Base-by-base conservation (phyloP, 345 rosid species). In the Linum tenue region DNA sequence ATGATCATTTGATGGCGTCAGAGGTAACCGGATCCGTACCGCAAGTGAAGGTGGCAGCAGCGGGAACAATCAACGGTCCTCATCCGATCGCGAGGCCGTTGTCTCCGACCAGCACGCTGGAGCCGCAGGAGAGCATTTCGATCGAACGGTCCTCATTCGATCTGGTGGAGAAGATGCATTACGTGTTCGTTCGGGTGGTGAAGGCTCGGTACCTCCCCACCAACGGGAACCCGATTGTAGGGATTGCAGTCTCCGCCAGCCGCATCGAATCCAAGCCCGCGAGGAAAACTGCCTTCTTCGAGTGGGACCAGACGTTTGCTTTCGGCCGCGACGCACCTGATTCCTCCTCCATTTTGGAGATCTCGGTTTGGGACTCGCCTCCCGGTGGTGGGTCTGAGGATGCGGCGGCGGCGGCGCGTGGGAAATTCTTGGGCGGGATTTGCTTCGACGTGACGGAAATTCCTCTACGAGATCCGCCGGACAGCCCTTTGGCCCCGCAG, bases 301-400 rank as follows among this genome's bases (percentile, higher is more conserved):
- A 92, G 70, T 92, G 97, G 98, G 96, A 92, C 69, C 95, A 87
- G 78, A 84, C 91, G 0, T 92, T 87, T 53, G 95, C 97, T 12
- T 89, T 92, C 69, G 81, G 85, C 72, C 87, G 90, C 5, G 95
- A 89, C 37, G 67, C 87, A 3, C 86, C 89, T 0, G 92, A 89
- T 41, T 80, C 85, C 16, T 81, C 91, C 39, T 73, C 91, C 9
- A 72, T 77, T 36, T 67, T 92, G 0, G 91, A 92, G 72, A 76
- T 92, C 64, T 82, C 98, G 0, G 80, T 87, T 5, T 92, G 96
- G 96, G 81, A 77, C 72, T 75, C 83, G 3, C 79, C 77, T 0
- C 15, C 58, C 1, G 31, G 31, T 22, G 31, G 31, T 22, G 31
- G 31, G 31, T 15, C 31, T 55, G 76, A 64, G 63, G 60, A 69